Conservation (phyloP, 345 rosid species). For the Lenwebbia sp. region DNA sequence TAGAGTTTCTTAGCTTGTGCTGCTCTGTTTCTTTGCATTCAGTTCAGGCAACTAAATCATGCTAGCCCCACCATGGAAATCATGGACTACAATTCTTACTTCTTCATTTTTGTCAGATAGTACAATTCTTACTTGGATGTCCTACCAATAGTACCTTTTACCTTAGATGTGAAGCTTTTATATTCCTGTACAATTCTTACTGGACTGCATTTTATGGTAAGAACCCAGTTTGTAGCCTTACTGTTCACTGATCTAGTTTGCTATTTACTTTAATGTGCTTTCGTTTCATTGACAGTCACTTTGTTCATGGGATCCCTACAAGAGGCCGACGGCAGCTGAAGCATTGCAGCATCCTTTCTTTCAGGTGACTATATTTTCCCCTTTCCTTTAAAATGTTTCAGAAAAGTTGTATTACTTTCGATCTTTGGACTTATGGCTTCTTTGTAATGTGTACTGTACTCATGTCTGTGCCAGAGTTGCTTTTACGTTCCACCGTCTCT, state of each 20-base stretch:
- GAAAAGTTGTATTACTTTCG: neutral
- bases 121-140: too few relatives aligned
- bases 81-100: too few relatives aligned
- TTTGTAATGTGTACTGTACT: neutral
- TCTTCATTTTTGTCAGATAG: too few relatives aligned
- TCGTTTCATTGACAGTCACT: conserved; percentile 38
- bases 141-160: too few relatives aligned
- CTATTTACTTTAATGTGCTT: neutral
- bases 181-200: too few relatives aligned
- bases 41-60: too few relatives aligned
- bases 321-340: conserved; percentile 81
- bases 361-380: conserved; percentile 33
- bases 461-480: conserved; percentile 48
- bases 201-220: neutral
- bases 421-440: neutral
- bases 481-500: conserved; percentile 84
- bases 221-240: neutral
- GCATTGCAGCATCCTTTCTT: conserved; percentile 94
- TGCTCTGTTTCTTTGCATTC: too few relatives aligned
- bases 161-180: neutral
- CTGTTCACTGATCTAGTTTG: neutral
- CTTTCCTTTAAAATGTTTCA: neutral
- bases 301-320: conserved; percentile 94
- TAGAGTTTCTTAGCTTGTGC: too few relatives aligned
- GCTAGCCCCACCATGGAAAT: too few relatives aligned